Conservation (phyloP, 306 rosid species). For the Sechiopsis laciniata region DNA sequence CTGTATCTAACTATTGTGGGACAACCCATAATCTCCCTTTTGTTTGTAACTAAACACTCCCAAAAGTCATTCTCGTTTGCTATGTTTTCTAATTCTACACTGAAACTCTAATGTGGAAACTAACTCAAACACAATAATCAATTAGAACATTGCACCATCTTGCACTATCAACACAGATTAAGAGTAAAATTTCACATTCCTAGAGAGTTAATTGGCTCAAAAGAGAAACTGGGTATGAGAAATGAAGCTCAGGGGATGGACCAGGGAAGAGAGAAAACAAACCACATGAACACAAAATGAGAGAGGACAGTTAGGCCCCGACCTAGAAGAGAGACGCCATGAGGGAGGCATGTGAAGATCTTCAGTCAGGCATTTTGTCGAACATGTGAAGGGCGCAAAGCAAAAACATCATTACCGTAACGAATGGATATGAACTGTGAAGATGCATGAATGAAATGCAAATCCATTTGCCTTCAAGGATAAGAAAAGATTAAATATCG, state of each 20-base stretch:
- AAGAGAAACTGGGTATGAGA: constrained; percentile 3
- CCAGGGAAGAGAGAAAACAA: constrained; percentile 7
- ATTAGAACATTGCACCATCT: background rate
- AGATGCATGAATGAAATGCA: constrained; percentile 15
- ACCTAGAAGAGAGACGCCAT: background rate
- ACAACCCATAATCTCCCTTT: too few species aligned
- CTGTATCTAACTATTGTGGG: too few species aligned
- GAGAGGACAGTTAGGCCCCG: constrained; percentile 10
- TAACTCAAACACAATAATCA: background rate
- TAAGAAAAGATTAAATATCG: background rate
- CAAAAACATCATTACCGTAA: background rate
- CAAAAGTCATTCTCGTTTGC: background rate
- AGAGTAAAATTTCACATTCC: background rate
- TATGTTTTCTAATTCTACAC: background rate
- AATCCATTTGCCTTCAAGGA: background rate
- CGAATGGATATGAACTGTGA: background rate
- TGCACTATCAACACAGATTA: background rate
- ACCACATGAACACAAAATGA: constrained; percentile 14
- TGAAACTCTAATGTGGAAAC: background rate
- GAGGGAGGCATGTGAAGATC: constrained; percentile 9
- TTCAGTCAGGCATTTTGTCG: constrained; percentile 21
- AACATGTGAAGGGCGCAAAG: constrained; percentile 13
- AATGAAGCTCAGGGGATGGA: background rate
- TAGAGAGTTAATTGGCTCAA: background rate
- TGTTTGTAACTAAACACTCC: background rate